Evolutionary conservation across 1,284 basidiomycete genomes (phyloP).

Genomic region (Leccinum brunneo-olivaceum): DNA sequence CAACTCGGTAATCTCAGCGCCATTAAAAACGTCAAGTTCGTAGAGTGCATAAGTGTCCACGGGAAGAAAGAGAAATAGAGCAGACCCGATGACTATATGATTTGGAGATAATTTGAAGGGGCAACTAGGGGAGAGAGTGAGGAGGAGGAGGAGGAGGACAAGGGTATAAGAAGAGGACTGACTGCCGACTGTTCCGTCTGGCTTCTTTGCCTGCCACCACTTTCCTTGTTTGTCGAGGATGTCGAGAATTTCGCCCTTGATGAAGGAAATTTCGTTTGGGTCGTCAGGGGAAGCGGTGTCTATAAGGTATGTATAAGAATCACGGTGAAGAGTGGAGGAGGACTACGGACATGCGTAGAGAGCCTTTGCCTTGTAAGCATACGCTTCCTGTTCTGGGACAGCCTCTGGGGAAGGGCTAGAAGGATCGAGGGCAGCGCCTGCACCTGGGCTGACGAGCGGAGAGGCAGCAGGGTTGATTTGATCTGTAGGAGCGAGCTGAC

Average conservation of each 20-base stretch:
- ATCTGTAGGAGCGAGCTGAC: constrained; percentile 42
- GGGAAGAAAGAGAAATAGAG: constrained; percentile 6
- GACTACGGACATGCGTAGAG: constrained; percentile 74
- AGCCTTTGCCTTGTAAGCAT: constrained; percentile 75
- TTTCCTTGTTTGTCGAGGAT: constrained; percentile 92
- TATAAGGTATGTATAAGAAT: constrained; percentile 27
- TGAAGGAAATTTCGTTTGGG: constrained; percentile 93
- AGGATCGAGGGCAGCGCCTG: constrained; percentile 33
- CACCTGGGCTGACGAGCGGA: constrained; percentile 54
- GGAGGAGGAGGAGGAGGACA: constrained; percentile 1
- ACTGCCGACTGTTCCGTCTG: constrained; percentile 80
- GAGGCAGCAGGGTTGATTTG: constrained; percentile 45
- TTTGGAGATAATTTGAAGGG: constrained; percentile 76
- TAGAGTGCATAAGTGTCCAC: constrained; percentile 21
- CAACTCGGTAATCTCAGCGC: constrained; percentile 16
- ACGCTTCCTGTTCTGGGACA: constrained; percentile 35
- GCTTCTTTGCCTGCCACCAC: constrained; percentile 92
- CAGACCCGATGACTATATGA: constrained; percentile 40
- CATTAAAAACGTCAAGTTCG: constrained; percentile 31
- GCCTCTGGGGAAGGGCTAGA: constrained; percentile 22
- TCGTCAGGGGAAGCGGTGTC: constrained; percentile 92
- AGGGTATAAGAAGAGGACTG: constrained; percentile 32
- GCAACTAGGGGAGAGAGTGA: constrained; percentile 47
- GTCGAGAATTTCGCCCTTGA: constrained; percentile 90
- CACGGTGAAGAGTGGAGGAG: constrained; percentile 8